Conservation (phyloP, 2,329 filamentous ascomycete genomes). For the Pseudopithomyces maydicus region DNA sequence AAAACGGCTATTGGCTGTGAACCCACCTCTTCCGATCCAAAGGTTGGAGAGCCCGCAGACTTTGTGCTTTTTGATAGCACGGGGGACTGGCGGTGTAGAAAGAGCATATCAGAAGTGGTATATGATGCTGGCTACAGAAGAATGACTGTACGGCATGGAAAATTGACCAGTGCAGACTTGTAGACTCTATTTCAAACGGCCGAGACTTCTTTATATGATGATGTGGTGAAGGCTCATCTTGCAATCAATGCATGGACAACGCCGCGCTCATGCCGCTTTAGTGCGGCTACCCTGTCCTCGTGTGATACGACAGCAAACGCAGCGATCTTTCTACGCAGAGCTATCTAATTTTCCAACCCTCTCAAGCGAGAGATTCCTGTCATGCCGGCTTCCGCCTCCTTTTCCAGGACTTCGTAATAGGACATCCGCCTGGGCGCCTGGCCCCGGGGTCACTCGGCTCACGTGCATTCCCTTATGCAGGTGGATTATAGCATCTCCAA, state of each 20-base stretch:
- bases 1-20: slow-evolving; percentile 48
- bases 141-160: slow-evolving; percentile 37
- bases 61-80: slow-evolving; percentile 50
- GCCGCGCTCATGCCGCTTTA: slow-evolving; percentile 9
- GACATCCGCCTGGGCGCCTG: too few relatives aligned
- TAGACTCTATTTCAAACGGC: neutral
- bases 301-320: slow-evolving; percentile 2
- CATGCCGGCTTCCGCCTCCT: neutral
- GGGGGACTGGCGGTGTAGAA: slow-evolving; percentile 49
- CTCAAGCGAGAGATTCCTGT: neutral
- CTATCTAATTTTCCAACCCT: neutral
- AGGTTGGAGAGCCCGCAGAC: slow-evolving; percentile 47
- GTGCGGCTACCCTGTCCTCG: neutral
- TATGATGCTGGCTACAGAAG: slow-evolving; percentile 48
- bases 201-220: neutral
- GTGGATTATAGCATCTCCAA: neutral
- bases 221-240: neutral
- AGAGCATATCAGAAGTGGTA: slow-evolving; percentile 50
- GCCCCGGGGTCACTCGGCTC: neutral
- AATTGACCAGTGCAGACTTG: slow-evolving; percentile 16
- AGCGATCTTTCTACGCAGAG: slow-evolving; percentile 3
- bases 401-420: neutral
- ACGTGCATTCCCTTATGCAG: slow-evolving; percentile 2
- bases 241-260: neutral
- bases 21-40: slow-evolving; percentile 34